Conservation (phyloP, 768 basidiomycete species). For the Coprinellus aureogranulatus region DNA sequence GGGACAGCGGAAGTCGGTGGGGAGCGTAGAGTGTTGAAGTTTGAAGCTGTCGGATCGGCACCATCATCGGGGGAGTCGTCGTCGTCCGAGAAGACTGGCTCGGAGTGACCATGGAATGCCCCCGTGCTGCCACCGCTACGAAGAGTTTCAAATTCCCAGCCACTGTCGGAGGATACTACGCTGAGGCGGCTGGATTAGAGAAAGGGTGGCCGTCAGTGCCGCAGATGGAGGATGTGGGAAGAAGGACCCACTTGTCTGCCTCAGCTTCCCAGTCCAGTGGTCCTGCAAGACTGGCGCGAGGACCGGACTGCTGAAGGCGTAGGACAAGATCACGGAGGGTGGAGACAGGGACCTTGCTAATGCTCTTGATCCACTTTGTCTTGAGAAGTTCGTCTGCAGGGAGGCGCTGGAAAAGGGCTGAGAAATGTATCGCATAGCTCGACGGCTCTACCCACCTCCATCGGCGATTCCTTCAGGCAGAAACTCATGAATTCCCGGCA, state of each 20-base stretch:
- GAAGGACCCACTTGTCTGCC: constrained; percentile 39
- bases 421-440: neutral
- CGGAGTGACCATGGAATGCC: neutral
- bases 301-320: constrained; percentile 73
- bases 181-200: neutral
- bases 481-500: constrained; percentile 84
- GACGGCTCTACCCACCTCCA: constrained; percentile 54
- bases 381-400: constrained; percentile 86
- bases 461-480: constrained; percentile 79
- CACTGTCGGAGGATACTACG: constrained; percentile 29
- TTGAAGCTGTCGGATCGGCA: constrained; percentile 25
- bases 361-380: constrained; percentile 85
- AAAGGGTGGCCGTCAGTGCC: neutral
- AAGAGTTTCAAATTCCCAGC: constrained; percentile 80
- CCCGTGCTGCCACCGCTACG: constrained; percentile 32
- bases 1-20: constrained; percentile 43
- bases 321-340: constrained; percentile 78
- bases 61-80: neutral
- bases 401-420: constrained; percentile 55
- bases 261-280: constrained; percentile 73
- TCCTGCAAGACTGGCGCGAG: constrained; percentile 73
- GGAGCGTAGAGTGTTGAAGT: constrained; percentile 46
- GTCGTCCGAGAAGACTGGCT: constrained; percentile 4
- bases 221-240: neutral
- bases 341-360: constrained; percentile 63